phyloP scores from a whole-genome alignment of 352 stramenopile genomes.

The Globisporangium yorkense region DNA sequence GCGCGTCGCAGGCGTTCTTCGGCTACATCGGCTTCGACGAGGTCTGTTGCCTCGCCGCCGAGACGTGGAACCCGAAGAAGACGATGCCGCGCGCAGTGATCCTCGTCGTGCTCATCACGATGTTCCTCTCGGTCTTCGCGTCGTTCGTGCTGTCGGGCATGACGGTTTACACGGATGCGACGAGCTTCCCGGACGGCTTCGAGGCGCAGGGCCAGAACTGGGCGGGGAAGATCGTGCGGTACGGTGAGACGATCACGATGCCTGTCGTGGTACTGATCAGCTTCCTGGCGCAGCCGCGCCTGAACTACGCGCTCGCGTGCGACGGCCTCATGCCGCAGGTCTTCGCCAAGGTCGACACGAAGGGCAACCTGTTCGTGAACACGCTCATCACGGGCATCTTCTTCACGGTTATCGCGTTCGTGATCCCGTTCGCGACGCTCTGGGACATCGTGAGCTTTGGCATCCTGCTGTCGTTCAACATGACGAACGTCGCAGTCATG shows the following conservation, averaged over 20 bases:
- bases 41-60: constrained; percentile 85
- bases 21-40: constrained; percentile 93
- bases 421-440: constrained; percentile 72
- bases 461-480: constrained; percentile 86
- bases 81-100: constrained; percentile 79
- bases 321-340: constrained; percentile 91
- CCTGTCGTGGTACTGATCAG: constrained; percentile 92
- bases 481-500: constrained; percentile 72
- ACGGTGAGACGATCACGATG: constrained; percentile 79
- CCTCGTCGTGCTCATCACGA: constrained; percentile 63
- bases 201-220: constrained; percentile 30
- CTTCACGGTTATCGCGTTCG: constrained; percentile 61
- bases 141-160: constrained; percentile 84
- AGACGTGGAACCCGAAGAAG: constrained; percentile 55
- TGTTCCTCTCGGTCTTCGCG: constrained; percentile 57
- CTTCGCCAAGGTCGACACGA: constrained; percentile 82
- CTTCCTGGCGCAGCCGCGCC: constrained; percentile 89
- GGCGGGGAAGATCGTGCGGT: constrained; percentile 48
- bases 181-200: constrained; percentile 39
- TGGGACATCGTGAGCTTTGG: constrained; percentile 89
- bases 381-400: constrained; percentile 60
- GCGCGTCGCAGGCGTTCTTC: constrained; percentile 40
- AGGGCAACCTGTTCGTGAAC: constrained; percentile 79
- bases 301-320: constrained; percentile 90
- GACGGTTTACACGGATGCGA: constrained; percentile 12